Percentiles rank a stretch among this genome's conserved stretches.
Evolutionary conservation across 352 stramenopile genomes (phyloP).

Genomic region (Blastocystis sp.): DNA sequence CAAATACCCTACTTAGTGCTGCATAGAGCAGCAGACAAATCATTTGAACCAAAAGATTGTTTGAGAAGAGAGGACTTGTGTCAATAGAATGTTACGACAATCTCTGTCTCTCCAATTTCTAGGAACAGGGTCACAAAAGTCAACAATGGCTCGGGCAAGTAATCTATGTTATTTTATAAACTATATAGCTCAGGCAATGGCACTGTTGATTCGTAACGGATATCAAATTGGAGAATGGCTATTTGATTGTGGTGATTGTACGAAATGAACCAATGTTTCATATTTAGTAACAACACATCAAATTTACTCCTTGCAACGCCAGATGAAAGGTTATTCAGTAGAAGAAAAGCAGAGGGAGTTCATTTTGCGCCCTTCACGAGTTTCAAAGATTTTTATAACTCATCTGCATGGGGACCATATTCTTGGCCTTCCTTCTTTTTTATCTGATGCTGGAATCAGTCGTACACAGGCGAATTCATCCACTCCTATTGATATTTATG

Average conservation of each 20-base stretch:
- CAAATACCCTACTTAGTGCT: no score
- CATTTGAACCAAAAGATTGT: not conserved
- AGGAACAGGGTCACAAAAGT: slow-evolving; percentile 23
- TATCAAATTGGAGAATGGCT: slow-evolving; percentile 12
- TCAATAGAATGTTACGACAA: not conserved
- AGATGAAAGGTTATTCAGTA: not conserved
- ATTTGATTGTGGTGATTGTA: slow-evolving; percentile 60
- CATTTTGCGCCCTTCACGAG: slow-evolving; percentile 53
- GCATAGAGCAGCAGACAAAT: no score
- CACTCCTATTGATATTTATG: slow-evolving; percentile 71
- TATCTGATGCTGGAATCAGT: slow-evolving; percentile 72
- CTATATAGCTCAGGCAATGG: slow-evolving; percentile 18
- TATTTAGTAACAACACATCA: slow-evolving; percentile 25
- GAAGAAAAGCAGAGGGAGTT: not conserved
- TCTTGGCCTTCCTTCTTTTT: slow-evolving; percentile 74
- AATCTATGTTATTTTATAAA: not conserved
- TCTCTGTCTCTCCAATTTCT: slow-evolving; percentile 1
- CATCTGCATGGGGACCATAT: slow-evolving; percentile 79
- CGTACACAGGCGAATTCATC: slow-evolving; percentile 12
- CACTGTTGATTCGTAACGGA: not conserved
- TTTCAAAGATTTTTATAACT: slow-evolving; percentile 78
- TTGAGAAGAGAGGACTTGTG: not conserved
- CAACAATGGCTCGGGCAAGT: not conserved
- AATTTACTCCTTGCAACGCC: not conserved
- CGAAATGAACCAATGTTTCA: not conserved